Conservation (phyloP, 257 asterid genomes). For the Voacanga thouarsii region DNA sequence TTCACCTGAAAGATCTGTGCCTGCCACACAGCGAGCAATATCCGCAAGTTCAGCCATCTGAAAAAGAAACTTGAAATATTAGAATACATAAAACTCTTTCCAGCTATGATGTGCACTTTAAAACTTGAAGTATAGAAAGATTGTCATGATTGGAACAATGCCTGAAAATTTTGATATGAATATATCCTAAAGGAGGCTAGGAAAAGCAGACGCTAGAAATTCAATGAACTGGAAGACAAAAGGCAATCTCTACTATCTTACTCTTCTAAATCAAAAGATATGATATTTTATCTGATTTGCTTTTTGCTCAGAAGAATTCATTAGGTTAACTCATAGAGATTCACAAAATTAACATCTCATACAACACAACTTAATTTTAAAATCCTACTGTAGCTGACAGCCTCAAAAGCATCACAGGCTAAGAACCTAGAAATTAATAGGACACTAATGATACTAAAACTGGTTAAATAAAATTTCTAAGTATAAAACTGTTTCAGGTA, state of each 20-base stretch:
- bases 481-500: background rate
- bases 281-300: background rate
- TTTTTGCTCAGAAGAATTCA: background rate
- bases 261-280: background rate
- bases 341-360: background rate
- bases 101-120: background rate
- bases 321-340: background rate
- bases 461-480: background rate
- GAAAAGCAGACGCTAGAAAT: background rate
- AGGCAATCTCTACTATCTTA: background rate
- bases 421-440: background rate
- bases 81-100: conserved; percentile 9
- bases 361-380: background rate
- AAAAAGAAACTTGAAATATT: conserved; percentile 28
- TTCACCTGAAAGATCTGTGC: conserved; percentile 61
- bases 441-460: background rate
- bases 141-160: background rate
- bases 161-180: background rate
- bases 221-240: background rate
- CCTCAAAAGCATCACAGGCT: background rate
- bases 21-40: conserved; percentile 81
- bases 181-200: background rate
- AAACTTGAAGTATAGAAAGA: background rate
- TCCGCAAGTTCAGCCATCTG: conserved; percentile 87
- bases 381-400: background rate